A percentile compares a stretch with the other conserved stretches of the same genome.
These are phyloP conservation scores for Sporothrix pseudoabietina DNA, from an alignment of 2,329 filamentous ascomycete species.

Conservation along the genomic window DNA sequence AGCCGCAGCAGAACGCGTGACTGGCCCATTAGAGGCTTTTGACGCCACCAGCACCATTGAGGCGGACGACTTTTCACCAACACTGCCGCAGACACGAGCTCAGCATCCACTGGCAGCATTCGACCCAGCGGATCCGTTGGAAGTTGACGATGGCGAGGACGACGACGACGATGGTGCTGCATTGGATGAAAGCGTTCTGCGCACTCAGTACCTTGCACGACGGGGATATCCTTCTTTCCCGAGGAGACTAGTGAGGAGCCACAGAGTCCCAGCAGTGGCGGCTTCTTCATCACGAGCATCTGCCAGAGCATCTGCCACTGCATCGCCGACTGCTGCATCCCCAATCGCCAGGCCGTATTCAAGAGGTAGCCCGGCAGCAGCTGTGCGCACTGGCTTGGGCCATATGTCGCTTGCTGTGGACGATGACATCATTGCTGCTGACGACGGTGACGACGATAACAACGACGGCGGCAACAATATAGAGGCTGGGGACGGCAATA, in stretches of 20 bases:
- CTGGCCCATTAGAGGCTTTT: not conserved
- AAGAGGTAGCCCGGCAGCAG: conserved; percentile 18
- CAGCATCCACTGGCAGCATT: not conserved
- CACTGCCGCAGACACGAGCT: not conserved
- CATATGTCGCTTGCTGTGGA: conserved; percentile 22
- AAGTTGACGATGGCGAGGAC: conserved; percentile 22
- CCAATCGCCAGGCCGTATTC: not conserved
- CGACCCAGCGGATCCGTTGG: not conserved
- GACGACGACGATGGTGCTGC: not conserved
- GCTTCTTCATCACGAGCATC: not conserved
- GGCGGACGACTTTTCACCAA: not conserved
- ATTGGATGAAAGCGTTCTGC: not conserved
- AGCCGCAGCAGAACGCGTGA: not conserved
- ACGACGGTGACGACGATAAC: not conserved
- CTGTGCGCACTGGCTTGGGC: conserved; percentile 17
- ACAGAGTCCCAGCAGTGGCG: not conserved
- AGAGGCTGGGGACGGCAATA: not conserved
- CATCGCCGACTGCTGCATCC: not conserved
- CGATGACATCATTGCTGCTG: not conserved
- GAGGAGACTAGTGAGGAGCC: not conserved
- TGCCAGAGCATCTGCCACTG: not conserved
- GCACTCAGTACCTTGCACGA: not conserved
- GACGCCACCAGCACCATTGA: not conserved
- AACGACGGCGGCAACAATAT: not conserved
- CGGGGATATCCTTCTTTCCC: not conserved